Evolutionary conservation across 139 green algal species (phyloP).

Genomic region (Volvox reticuliferus): DNA sequence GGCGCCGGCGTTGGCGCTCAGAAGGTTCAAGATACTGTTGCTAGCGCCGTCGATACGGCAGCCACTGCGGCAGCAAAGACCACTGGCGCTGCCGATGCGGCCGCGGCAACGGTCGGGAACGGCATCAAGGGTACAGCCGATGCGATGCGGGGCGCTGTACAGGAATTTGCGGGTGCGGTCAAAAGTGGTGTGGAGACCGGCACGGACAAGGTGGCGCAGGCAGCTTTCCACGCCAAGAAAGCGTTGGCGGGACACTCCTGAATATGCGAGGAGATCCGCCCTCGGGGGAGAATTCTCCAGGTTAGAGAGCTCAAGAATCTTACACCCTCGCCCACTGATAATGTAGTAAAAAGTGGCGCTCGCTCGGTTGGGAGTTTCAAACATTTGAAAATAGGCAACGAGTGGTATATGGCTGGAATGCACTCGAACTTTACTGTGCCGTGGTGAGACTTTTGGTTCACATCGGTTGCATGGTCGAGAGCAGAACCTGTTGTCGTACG

Average conservation of each 20-base stretch:
- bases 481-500: no score
- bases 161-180: neutral
- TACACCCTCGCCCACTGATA: no score
- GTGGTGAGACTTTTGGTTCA: no score
- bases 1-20: neutral
- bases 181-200: neutral
- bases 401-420: no score
- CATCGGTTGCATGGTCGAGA: no score
- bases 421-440: no score
- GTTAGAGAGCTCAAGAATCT: no score
- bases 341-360: no score
- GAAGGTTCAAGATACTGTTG: neutral
- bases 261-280: neutral
- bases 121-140: neutral
- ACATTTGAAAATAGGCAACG: no score
- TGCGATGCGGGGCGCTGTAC: neutral
- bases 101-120: neutral
- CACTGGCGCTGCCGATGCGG: slow-evolving; percentile 3
- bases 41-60: neutral
- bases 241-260: neutral
- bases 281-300: no score
- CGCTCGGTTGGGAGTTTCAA: no score
- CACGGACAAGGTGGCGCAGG: neutral
- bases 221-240: neutral
- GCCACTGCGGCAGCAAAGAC: neutral